Percentiles rank a stretch among this genome's conserved stretches.
Evolutionary conservation across 345 rosid genomes (phyloP).

Genomic region (Sisymbrium altissimum): DNA sequence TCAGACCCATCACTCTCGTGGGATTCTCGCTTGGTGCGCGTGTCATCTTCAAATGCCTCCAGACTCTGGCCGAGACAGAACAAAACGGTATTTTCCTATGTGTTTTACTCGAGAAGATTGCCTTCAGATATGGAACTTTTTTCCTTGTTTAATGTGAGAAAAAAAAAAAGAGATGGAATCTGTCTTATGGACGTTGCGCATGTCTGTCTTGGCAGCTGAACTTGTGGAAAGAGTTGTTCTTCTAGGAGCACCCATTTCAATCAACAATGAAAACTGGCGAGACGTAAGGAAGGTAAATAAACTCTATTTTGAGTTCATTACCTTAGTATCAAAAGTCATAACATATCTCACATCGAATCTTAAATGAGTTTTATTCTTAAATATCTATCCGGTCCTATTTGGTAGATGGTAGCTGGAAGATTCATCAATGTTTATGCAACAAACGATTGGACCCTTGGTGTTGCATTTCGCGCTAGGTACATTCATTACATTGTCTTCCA

Average conservation of each 20-base stretch:
- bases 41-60: slow-evolving; percentile 86
- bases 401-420: slow-evolving; percentile 96
- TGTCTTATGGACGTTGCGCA: not conserved
- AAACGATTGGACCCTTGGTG: slow-evolving; percentile 90
- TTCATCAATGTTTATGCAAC: slow-evolving; percentile 87
- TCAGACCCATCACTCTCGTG: slow-evolving; percentile 89
- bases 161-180: not conserved
- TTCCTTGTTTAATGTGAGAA: not conserved
- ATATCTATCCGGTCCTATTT: not conserved
- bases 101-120: not conserved
- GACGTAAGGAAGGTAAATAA: slow-evolving; percentile 75
- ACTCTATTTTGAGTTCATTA: not conserved
- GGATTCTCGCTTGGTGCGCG: slow-evolving; percentile 96
- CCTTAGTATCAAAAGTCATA: not conserved
- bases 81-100: slow-evolving; percentile 47
- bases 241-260: slow-evolving; percentile 86
- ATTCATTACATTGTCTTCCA: not conserved
- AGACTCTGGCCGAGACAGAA: slow-evolving; percentile 77
- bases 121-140: not conserved
- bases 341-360: slow-evolving; percentile 6
- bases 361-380: not conserved
- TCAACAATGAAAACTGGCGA: slow-evolving; percentile 81
- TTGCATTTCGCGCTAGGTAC: slow-evolving; percentile 98
- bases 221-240: slow-evolving; percentile 90
- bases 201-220: slow-evolving; percentile 54